Evolutionary conservation across 2,329 filamentous ascomycete species (phyloP), one percentile per base, ranked within the genome.

Genomic region (Elsinoe batatas): DNA sequence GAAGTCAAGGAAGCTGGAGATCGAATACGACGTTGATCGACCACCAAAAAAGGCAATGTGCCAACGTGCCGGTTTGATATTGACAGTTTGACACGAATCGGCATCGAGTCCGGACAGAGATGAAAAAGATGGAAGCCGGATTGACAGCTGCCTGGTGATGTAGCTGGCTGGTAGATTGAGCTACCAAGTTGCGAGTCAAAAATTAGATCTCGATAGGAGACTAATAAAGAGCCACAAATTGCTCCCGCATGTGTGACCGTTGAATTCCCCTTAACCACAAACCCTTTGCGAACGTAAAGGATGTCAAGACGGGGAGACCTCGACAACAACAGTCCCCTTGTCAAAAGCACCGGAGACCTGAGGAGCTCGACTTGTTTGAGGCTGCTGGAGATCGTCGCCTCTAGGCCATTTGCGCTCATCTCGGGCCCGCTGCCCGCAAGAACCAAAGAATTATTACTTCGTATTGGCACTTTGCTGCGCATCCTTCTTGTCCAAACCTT

Each of bases 401-500:
- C 40, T 44, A 44, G 40, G 18, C 40, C 26, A n/a, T 44, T 44
- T 44, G 40, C 18, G 40, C 26, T 44, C 40, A 22, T 22, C 26
- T 12, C 6, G 18, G 17, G 40, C 18, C 36, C 15, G 26, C 26
- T 30, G 26, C 26, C 13, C 37, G 37, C 13, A 44, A 44, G 18
- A 22, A 18, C 44, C 44, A 32, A 12, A 17, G 22, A 49, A 33
- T 20, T n/a, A 44, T n/a, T n/a, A n/a, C n/a, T n/a, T n/a, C n/a
- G n/a, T n/a, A n/a, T 44, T 44, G 40, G 40, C 40, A 44, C n/a
- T 30, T 30, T 30, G 7, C 26, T 30, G 26, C 26, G 33, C 47
- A 38, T 51, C 47, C 47, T 51, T n/a, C 47, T 20, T 30, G 32
- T 51, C 33, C 47, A 51, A 30, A 44, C 15, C 47, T 51, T 38